phyloP scores from a whole-genome alignment of 164 flowering plant genomes.

The Vitis rotundifolia region DNA sequence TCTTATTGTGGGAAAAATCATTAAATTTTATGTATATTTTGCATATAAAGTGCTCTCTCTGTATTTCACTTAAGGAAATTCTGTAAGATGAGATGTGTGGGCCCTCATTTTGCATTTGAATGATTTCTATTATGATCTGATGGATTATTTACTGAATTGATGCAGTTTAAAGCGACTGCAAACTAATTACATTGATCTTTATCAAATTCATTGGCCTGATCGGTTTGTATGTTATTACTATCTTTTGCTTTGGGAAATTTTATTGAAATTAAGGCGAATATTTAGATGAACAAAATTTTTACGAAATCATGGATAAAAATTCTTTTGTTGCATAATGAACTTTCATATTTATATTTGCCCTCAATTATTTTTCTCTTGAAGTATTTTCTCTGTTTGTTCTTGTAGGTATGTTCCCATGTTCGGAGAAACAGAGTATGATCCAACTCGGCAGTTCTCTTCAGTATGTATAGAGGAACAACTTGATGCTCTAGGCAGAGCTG shows the following conservation, averaged over 20 bases:
- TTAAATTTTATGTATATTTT: too few relatives aligned
- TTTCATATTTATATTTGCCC: too few relatives aligned
- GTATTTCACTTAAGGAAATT: not conserved
- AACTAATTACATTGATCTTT: conserved; percentile 79
- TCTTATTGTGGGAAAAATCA: too few relatives aligned
- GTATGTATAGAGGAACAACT: conserved; percentile 72
- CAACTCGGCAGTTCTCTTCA: conserved; percentile 41
- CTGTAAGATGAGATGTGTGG: not conserved
- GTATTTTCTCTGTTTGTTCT: conserved; percentile 16
- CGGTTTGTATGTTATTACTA: conserved; percentile 61
- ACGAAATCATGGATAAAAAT: too few relatives aligned
- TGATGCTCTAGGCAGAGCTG: conserved; percentile 60
- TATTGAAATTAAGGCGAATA: not conserved
- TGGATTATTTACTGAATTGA: conserved; percentile 3
- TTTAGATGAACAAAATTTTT: not conserved
- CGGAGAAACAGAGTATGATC: conserved; percentile 89
- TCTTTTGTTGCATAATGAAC: too few relatives aligned
- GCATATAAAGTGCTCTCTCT: too few relatives aligned
- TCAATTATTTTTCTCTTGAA: conserved; percentile 2
- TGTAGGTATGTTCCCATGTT: conserved; percentile 90
- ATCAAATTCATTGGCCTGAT: conserved; percentile 95
- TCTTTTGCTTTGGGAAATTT: not conserved
- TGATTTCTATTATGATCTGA: conserved; percentile 1
- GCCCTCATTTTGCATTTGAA: not conserved
- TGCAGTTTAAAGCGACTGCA: conserved; percentile 66